These are phyloP conservation scores for Astragalus glycyphyllos DNA, from an alignment of 306 rosid species.

Conservation along the genomic window DNA sequence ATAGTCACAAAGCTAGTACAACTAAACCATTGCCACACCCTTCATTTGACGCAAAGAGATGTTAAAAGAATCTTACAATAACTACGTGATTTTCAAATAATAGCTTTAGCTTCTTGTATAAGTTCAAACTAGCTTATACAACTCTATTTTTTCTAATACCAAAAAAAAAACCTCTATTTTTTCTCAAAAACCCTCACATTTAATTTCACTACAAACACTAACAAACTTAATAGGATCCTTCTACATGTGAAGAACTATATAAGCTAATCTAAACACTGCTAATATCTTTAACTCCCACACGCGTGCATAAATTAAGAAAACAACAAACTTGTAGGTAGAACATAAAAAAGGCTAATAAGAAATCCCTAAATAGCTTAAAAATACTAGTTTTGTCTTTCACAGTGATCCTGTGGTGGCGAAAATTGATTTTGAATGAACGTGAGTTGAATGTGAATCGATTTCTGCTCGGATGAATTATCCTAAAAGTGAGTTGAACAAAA, in stretches of 20 bases:
- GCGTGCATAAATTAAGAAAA: background rate
- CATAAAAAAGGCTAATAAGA: background rate
- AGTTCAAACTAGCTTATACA: background rate
- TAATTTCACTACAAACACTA: background rate
- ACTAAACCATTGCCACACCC: background rate
- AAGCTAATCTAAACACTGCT: background rate
- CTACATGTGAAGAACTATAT: constrained; percentile 10
- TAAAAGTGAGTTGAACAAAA: no score
- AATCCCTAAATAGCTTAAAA: background rate
- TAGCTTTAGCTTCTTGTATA: background rate
- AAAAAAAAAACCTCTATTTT: no score
- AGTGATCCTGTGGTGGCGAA: no score
- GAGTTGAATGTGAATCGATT: no score
- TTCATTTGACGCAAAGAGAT: background rate
- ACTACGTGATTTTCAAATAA: background rate
- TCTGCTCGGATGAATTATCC: no score
- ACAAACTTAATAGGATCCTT: constrained; percentile 1
- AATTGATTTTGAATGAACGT: no score
- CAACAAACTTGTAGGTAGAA: constrained; percentile 12
- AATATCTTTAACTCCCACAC: background rate
- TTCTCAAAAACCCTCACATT: background rate
- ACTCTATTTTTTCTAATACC: no score
- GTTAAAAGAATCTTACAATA: background rate
- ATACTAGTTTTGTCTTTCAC: background rate
- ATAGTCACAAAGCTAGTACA: background rate